Evolutionary conservation across 2,329 filamentous ascomycete genomes (phyloP).

Genomic region (Beauveria rudraprayagi): DNA sequence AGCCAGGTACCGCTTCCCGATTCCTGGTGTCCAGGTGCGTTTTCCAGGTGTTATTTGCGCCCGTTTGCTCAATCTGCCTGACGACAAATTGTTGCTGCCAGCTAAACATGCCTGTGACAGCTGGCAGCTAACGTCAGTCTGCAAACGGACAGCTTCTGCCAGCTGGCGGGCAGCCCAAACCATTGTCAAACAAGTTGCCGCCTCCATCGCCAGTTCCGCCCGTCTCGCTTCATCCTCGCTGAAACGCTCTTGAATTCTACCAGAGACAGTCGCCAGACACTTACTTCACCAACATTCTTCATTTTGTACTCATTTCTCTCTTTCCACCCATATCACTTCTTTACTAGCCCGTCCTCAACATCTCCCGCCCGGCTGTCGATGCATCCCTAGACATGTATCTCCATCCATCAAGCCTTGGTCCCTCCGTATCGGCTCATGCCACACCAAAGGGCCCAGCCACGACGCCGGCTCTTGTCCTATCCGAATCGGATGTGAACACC

Average conservation of each 20-base stretch:
- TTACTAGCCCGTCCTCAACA: background rate
- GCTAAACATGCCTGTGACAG: background rate
- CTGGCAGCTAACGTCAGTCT: background rate
- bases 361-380: background rate
- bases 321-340: background rate
- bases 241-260: conserved; percentile 4
- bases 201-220: background rate
- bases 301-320: background rate
- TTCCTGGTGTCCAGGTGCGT: too few species aligned
- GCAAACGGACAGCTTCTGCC: background rate
- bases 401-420: background rate
- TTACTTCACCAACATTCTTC: too few species aligned
- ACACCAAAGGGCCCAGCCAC: background rate
- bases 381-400: background rate
- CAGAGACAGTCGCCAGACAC: conserved; percentile 10
- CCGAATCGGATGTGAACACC: background rate
- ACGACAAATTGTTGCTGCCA: background rate
- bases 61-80: too few species aligned
- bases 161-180: background rate
- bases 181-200: background rate
- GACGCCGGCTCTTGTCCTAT: background rate
- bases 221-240: conserved; percentile 7
- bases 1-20: too few species aligned
- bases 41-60: too few species aligned
- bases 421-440: background rate